These are phyloP conservation scores for Gynostemma pentaphyllum DNA, from an alignment of 306 rosid species.

Conservation along the genomic window DNA sequence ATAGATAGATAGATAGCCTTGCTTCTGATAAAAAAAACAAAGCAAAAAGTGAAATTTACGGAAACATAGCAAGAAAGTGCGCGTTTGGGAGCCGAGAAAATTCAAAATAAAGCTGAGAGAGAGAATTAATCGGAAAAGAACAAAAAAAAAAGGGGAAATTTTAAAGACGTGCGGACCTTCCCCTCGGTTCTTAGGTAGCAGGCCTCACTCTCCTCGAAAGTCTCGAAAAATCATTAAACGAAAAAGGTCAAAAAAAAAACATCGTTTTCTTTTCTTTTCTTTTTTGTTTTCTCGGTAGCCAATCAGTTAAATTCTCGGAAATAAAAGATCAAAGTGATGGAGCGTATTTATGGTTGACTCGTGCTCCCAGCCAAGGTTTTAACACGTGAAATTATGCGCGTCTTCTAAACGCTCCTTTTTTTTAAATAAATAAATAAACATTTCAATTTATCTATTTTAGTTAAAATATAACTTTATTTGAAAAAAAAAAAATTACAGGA, in stretches of 20 bases:
- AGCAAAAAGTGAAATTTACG: background rate
- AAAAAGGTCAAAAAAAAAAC: background rate
- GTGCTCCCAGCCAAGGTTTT: background rate
- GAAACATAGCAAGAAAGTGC: conserved; percentile 6
- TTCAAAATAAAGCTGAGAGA: conserved; percentile 51
- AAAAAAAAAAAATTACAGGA: too few relatives aligned
- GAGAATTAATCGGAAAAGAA: conserved; percentile 19
- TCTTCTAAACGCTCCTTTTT: background rate
- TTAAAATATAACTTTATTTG: too few relatives aligned
- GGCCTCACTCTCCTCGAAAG: background rate
- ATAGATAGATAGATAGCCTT: background rate
- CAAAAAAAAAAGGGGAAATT: background rate
- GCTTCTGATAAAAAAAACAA: conserved; percentile 11
- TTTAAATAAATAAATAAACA: too few relatives aligned
- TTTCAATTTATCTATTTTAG: too few relatives aligned
- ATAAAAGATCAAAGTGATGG: too few relatives aligned
- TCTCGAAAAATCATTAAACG: background rate
- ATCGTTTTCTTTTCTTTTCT: background rate
- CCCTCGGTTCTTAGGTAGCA: background rate
- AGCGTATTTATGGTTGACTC: background rate
- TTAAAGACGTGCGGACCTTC: conserved; percentile 14
- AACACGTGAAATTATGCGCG: background rate
- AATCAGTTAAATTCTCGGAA: background rate
- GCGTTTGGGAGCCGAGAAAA: conserved; percentile 30
- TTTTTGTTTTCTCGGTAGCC: background rate